Evolutionary conservation across 805 yeast genomes (phyloP), one percentile per base, ranked within the genome.

Genomic region (Zygoascus flipseniorum): DNA sequence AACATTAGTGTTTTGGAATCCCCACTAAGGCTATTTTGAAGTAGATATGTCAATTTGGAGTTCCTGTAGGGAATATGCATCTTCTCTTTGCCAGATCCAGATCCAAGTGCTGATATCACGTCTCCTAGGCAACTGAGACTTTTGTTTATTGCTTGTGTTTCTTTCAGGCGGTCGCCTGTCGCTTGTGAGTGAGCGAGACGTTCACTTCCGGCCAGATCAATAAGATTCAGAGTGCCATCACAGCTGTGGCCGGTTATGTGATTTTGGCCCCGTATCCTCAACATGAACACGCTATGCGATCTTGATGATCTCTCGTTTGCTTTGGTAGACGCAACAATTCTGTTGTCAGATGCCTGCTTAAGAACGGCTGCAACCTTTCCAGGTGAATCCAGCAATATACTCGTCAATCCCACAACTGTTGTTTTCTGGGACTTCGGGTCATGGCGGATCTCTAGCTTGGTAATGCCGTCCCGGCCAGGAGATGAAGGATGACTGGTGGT

Each of bases 121-220:
- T 89, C 96, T 2, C 97, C 96, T 16, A 92, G 73, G 52, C 90
- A 78, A 58, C 97, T 86, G 48, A 92, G 74, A 8, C 97, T 89
- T 66, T 82, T 86, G 69, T 92, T 92, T 54, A 92, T 92, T 8
- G 89, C 80, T 62, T 86, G 92, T 0, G 98, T 90, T 67, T 92
- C 99, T 58, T 79, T 79, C 28, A 92, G 71, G 48, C 97, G 70
- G 11, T 83, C 86, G 0, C 97, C 97, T 1, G 79, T 77, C 0
- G 81, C 95, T 62, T 83, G 86, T 0, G 96, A 86, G 16, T 79
- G 76, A 9, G 82, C 68, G 14, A 90, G 72, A 54, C 98, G 74
- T 70, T 92, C 99, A 0, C 96, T 88, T 1, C 99, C 99, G 0
- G 99, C 99, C 52, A 92, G 73, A 69, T 92, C 99, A 48, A 93